Percentiles rank a stretch among this genome's conserved stretches.
Conservation (phyloP, 169 alveolate species). For the Plasmodium coatneyi region DNA sequence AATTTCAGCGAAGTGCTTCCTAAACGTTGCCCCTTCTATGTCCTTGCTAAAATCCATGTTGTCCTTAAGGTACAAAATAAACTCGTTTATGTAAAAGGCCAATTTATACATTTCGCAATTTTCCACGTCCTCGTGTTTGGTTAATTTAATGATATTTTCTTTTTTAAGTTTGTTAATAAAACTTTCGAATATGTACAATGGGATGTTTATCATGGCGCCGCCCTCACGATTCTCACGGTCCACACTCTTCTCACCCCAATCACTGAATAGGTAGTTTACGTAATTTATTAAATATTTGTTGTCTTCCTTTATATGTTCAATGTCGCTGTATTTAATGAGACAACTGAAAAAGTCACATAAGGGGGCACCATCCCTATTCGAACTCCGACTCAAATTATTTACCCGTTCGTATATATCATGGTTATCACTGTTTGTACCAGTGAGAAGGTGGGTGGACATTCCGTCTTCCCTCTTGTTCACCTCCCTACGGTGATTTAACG, state of each 20-base stretch:
- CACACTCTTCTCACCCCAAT: background rate
- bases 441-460: background rate
- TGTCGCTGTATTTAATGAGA: conserved; percentile 1
- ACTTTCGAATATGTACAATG: conserved; percentile 62
- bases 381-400: background rate
- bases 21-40: background rate
- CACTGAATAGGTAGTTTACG: conserved; percentile 44
- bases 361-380: background rate
- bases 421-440: background rate
- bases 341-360: conserved; percentile 33
- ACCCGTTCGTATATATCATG: background rate
- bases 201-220: conserved; percentile 14
- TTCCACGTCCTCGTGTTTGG: conserved; percentile 63
- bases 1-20: conserved; percentile 15
- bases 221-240: background rate
- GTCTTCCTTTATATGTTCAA: conserved; percentile 19
- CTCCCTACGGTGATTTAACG: conserved; percentile 21
- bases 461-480: background rate
- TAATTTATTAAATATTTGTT: conserved; percentile 28
- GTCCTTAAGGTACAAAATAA: conserved; percentile 67
- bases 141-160: conserved; percentile 48
- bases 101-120: conserved; percentile 61
- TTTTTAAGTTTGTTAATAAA: conserved; percentile 56
- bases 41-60: conserved; percentile 23
- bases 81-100: conserved; percentile 68